Conservation (phyloP, 306 rosid species). For the Fragaria nilgerrensis region DNA sequence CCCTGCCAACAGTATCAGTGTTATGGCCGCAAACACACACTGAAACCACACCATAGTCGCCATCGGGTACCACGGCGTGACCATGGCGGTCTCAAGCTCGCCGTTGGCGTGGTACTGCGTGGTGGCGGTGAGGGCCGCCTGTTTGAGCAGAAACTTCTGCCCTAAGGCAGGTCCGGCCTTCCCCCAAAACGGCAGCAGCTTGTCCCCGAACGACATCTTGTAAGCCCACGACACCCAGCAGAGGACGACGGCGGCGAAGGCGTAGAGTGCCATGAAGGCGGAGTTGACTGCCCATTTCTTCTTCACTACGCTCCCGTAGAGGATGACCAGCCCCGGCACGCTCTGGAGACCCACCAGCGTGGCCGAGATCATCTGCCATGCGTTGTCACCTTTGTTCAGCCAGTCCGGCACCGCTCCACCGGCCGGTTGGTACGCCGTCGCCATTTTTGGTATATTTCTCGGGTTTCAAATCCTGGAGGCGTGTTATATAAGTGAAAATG, state of each 20-base stretch:
- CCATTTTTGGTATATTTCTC: neutral
- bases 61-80: neutral
- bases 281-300: conserved; percentile 57
- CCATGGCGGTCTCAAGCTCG: neutral
- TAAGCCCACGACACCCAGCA: conserved; percentile 27
- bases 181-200: conserved; percentile 24
- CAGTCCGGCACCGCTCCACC: conserved; percentile 43
- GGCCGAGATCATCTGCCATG: conserved; percentile 64
- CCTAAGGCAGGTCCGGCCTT: conserved; percentile 4
- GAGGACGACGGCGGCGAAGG: conserved; percentile 18
- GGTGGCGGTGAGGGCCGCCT: conserved; percentile 5
- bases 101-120: neutral
- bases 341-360: conserved; percentile 58
- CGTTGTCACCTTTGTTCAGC: conserved; percentile 72
- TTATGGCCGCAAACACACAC: conserved; percentile 14
- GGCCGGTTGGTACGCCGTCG: conserved; percentile 38
- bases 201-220: conserved; percentile 22
- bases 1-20: conserved; percentile 19
- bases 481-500: neutral
- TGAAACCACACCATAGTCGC: conserved; percentile 20
- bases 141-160: conserved; percentile 12
- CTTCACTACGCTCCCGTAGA: conserved; percentile 59
- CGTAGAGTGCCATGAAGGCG: conserved; percentile 30
- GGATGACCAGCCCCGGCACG: conserved; percentile 60
- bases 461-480: neutral